Percentiles rank a stretch among this genome's conserved stretches.
These are phyloP conservation scores for Spinacia oleracea DNA, from an alignment of 179 eudicot genomes.

Conservation along the genomic window DNA sequence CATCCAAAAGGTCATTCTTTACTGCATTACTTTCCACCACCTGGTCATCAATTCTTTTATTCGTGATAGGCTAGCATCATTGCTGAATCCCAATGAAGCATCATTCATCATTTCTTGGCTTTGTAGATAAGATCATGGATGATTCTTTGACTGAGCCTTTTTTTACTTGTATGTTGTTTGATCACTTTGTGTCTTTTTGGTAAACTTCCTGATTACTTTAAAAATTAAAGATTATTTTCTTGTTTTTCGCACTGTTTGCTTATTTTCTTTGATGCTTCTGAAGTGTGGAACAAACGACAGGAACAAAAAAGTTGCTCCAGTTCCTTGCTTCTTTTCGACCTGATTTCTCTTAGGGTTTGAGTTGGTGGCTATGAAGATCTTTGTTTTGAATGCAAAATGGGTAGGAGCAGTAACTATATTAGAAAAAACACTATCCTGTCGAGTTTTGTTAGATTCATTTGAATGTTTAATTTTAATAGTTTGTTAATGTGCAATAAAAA, in stretches of 20 bases:
- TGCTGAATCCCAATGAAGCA: conserved; percentile 3
- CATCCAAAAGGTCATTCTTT: conserved; percentile 37
- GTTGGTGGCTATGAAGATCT: too few species aligned
- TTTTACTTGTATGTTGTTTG: neutral
- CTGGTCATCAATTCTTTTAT: neutral
- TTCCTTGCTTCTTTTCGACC: neutral
- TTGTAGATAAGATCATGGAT: neutral
- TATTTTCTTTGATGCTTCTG: neutral
- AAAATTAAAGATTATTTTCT: neutral
- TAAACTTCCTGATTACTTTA: neutral
- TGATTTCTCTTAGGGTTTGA: too few species aligned
- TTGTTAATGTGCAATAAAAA: too few species aligned
- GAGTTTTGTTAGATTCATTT: too few species aligned
- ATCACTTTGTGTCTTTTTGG: neutral
- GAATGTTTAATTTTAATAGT: too few species aligned
- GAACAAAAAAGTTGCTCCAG: neutral
- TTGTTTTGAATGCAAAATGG: too few species aligned
- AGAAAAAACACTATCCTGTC: too few species aligned
- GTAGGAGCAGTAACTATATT: too few species aligned
- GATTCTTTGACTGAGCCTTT: neutral
- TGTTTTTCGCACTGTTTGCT: neutral
- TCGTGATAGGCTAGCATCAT: neutral
- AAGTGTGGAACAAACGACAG: neutral
- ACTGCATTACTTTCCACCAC: neutral
- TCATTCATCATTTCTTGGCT: neutral